A percentile compares a stretch with the other conserved stretches of the same genome.
phyloP scores from a whole-genome alignment of 2,329 filamentous ascomycete genomes.

The Exophiala sideris region DNA sequence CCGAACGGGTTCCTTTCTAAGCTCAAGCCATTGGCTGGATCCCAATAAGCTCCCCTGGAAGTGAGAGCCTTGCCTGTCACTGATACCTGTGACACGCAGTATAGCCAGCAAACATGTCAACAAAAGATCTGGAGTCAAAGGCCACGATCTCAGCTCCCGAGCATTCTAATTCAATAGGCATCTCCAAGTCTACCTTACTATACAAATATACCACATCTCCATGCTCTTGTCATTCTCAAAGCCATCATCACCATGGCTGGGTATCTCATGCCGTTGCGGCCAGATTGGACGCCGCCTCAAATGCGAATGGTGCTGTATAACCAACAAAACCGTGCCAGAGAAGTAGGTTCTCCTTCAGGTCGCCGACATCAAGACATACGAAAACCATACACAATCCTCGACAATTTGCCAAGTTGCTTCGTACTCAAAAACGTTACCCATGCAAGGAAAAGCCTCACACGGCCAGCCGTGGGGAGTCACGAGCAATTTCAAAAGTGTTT shows the following conservation, averaged over 20 bases:
- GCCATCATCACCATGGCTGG: constrained; percentile 7
- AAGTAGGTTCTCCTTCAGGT: neutral
- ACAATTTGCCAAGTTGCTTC: neutral
- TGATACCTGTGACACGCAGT: too few species aligned
- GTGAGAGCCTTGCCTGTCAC: too few species aligned
- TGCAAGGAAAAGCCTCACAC: neutral
- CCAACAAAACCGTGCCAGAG: neutral
- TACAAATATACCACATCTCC: constrained; percentile 2
- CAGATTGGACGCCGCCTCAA: neutral
- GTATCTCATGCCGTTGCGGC: constrained; percentile 14
- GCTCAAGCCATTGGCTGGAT: too few species aligned
- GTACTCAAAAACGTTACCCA: neutral
- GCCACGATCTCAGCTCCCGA: too few species aligned
- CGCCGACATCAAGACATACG: neutral
- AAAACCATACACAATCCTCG: too few species aligned
- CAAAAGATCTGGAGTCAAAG: too few species aligned
- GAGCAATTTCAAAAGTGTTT: constrained; percentile 26
- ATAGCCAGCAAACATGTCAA: too few species aligned
- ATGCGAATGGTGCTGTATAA: neutral
- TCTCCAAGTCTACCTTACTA: constrained; percentile 3
- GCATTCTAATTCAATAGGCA: neutral
- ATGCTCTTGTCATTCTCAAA: neutral
- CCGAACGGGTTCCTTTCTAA: too few species aligned
- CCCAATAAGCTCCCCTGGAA: too few species aligned
- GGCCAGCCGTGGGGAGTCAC: constrained; percentile 5